Evolutionary conservation across 139 green algal species (phyloP), one percentile per base, ranked within the genome.

Genomic region (Bryopsis sp.): DNA sequence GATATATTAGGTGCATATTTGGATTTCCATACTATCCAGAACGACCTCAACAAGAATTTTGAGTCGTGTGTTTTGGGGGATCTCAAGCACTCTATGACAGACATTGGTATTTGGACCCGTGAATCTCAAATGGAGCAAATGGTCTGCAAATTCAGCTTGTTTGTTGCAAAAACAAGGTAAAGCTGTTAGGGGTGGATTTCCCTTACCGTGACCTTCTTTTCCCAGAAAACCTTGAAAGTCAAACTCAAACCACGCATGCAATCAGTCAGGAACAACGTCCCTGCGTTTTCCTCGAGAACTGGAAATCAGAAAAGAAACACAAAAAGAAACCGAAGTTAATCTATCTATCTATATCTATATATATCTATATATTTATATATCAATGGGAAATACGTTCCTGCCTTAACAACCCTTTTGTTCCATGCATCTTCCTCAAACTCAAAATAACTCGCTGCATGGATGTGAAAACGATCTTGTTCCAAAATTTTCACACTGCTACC

Each of bases 231-330:
- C 71, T 95, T 96, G 46, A 99, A 74, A 4, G 90, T 92, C 47
- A 97, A 79, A 0, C 64, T 28, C 38, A 43, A 72, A 78, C 83
- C 94, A 5, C 94, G 83, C 36, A 85, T 75, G 32, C 98, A 78
- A 63, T 99, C 94, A 5, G 94, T 98, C n/a, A 99, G 61, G 34
- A 99, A 95, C n/a, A 98, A 77, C 29, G 92, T 95, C 50, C 95
- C 82, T 2, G 92, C 84, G 62, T 79, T 91, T 74, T 93, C 85
- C 58, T 99, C 93, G 38, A 99, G 77, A 26, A 97, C 88, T 89
- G 73, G 66, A 71, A 1, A 35, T n/a, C 24, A 74, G 36, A 33
- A n/a, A 62, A 61, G 48, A 8, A 22, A 34, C 24, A 31, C 11
- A 8, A 33, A 61, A 31, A 8, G 22, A 31, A 34, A n/a, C n/a